Evolutionary conservation across 164 flowering plant genomes (phyloP).

Genomic region (Vitis vinifera): ASM3070453v1 NC_081819.1:21737001-21737500

Average conservation of each 20-base stretch:
- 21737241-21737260: slow-evolving; percentile 90
- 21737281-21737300: slow-evolving; percentile 85
- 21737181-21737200: slow-evolving; percentile 83
- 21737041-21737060: background rate
- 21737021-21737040: slow-evolving; percentile 7
- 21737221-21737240: slow-evolving; percentile 72
- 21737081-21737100: background rate
- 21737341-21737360: slow-evolving; percentile 77
- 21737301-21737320: slow-evolving; percentile 96
- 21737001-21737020: slow-evolving; percentile 17
- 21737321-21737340: slow-evolving; percentile 89
- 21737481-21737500: slow-evolving; percentile 78
- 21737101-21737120: slow-evolving; percentile 28
- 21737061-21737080: background rate
- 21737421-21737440: slow-evolving; percentile 99
- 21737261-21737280: slow-evolving; percentile 71
- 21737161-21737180: slow-evolving; percentile 87
- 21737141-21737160: slow-evolving; percentile 90
- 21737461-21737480: slow-evolving; percentile 87
- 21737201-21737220: slow-evolving; percentile 80
- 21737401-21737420: slow-evolving; percentile 70
- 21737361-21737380: slow-evolving; percentile 69
- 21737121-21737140: slow-evolving; percentile 80
- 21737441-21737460: slow-evolving; percentile 79
- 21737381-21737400: slow-evolving; percentile 89